Evolutionary conservation across 108 stramenopile species (phyloP).

Genomic region (Pseudonitzschia pungens): DNA sequence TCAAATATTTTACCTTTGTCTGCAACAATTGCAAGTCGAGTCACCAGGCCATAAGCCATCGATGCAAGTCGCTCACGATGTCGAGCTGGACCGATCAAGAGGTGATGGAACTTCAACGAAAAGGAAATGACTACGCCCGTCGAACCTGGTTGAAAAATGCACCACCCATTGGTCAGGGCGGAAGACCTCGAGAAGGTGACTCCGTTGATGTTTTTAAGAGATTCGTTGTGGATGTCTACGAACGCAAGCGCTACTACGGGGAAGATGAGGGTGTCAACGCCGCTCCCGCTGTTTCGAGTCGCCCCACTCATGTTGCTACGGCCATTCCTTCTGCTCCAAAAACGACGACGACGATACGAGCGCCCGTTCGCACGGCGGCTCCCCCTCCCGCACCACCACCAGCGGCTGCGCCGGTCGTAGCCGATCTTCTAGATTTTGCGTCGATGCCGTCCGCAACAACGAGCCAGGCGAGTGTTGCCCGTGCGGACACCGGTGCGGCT

Average conservation of each 20-base stretch:
- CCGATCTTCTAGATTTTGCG: slow-evolving; percentile 63
- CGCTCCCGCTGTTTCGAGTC: slow-evolving; percentile 18
- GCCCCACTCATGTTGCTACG: neutral
- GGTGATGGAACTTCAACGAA: slow-evolving; percentile 54
- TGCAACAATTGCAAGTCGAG: slow-evolving; percentile 91
- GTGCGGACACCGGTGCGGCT: neutral
- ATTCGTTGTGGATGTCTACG: slow-evolving; percentile 82
- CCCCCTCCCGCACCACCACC: slow-evolving; percentile 23
- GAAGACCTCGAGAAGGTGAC: slow-evolving; percentile 71
- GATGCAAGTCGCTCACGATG: slow-evolving; percentile 94
- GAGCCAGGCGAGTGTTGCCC: neutral
- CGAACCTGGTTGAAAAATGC: slow-evolving; percentile 82
- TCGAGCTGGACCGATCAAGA: slow-evolving; percentile 75
- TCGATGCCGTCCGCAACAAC: neutral
- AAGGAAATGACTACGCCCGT: slow-evolving; percentile 75
- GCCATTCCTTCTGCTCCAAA: slow-evolving; percentile 3
- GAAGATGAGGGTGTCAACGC: slow-evolving; percentile 27
- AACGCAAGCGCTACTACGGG: slow-evolving; percentile 67
- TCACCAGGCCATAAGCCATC: slow-evolving; percentile 90
- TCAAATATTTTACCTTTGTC: slow-evolving; percentile 91
- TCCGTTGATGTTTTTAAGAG: slow-evolving; percentile 75
- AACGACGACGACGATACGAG: neutral
- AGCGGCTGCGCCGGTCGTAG: slow-evolving; percentile 30
- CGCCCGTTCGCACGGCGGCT: neutral
- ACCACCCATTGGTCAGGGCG: slow-evolving; percentile 64